Conservation (phyloP, 139 green algal genomes). For the Picochlorum sp. region DNA sequence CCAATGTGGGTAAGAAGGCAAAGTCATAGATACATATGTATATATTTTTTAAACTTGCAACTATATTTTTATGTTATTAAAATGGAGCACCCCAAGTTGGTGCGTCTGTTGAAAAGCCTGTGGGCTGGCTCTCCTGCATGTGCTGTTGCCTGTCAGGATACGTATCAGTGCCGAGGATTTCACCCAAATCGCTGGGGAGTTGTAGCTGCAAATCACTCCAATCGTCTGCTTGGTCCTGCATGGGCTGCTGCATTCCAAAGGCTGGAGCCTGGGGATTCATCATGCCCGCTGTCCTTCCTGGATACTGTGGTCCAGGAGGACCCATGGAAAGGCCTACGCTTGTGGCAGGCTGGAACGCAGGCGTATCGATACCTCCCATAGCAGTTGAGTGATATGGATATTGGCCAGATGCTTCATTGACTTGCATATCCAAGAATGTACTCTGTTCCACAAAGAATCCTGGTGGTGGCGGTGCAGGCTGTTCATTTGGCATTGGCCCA, state of each 20-base stretch:
- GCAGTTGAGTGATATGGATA: neutral
- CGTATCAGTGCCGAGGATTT: constrained; percentile 19
- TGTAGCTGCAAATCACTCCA: constrained; percentile 26
- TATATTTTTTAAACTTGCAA: too few relatives aligned
- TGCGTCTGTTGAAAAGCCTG: neutral
- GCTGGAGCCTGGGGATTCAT: neutral
- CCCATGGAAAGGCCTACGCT: neutral
- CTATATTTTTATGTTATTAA: neutral
- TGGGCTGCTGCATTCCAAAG: neutral
- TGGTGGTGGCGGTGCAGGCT: neutral
- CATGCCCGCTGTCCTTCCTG: neutral
- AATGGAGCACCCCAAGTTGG: neutral
- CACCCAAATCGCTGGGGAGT: constrained; percentile 24
- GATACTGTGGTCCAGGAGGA: neutral
- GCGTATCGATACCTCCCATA: neutral
- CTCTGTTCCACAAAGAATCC: neutral
- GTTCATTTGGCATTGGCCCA: neutral
- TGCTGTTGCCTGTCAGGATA: neutral
- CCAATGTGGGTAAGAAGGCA: neutral
- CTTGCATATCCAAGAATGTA: neutral
- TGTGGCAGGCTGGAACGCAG: neutral
- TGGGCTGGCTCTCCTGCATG: neutral
- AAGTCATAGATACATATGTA: neutral
- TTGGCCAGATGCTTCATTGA: neutral
- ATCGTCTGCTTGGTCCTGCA: constrained; percentile 10